Base-by-base conservation (phyloP, 169 alveolate species). In the Eimeria maxima region DNA sequence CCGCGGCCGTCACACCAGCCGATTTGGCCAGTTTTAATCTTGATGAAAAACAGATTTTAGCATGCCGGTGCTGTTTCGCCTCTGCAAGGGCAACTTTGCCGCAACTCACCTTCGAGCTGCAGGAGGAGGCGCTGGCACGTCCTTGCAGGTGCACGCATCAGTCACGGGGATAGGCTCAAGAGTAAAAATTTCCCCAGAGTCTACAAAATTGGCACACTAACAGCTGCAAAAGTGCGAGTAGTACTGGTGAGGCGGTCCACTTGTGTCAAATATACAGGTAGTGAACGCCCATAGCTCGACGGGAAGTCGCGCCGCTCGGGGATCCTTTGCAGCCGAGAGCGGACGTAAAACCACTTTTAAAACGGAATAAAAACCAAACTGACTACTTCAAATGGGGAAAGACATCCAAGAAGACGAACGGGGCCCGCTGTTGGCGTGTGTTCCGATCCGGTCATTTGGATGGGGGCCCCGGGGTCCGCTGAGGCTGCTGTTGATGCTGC, bases 331-430 rank as follows among this genome's bases (percentile, higher is more conserved):
- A 69, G 50, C 80, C 80, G n/a, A 69, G 80, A 29, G 50, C 27
- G 7, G 50, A 33, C 29, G 13, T 14, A 29, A 69, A 69, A 29
- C 80, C 47, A 69, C 50, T 33, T 27, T 29, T 69, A 29, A 69
- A 69, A 69, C 50, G 27, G 80, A 69, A 14, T 29, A 69, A 69
- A 69, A 69, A 69, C 10, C 80, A 69, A 29, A 69, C 13, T 10
- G 24, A 69, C n/a, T 33, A 33, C n/a, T 69, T 69, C 14, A 27
- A 33, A 33, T 69, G 4, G 3, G n/a, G n/a, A 69, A 29, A 69
- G 80, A 33, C 80, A 69, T 69, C 22, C 80, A 69, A 69, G 80
- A 45, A 69, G 80, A 29, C 13, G 80, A 67, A 67, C 44, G 76
- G 76, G 76, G 76, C 44, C 76, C 76, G 44, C 76, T 44, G 3